Evolutionary conservation across 805 yeast species (phyloP).

Genomic region (Cyberlindnera amylophila): DNA sequence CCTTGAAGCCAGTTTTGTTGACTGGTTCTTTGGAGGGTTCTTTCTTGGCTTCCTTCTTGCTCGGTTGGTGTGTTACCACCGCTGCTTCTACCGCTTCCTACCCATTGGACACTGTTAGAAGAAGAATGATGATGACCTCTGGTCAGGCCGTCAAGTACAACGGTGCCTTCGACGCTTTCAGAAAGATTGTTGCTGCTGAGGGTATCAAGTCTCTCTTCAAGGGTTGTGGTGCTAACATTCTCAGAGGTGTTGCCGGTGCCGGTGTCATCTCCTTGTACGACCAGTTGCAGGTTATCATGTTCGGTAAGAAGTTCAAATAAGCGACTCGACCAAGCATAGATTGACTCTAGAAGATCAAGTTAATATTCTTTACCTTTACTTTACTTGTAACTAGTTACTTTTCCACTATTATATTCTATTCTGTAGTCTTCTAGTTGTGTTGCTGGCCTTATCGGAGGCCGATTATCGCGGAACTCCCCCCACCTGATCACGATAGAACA

Average conservation of each 20-base stretch:
- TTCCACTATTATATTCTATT: background rate
- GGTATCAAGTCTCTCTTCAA: conserved; percentile 92
- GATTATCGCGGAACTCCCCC: no score
- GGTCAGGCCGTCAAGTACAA: conserved; percentile 97
- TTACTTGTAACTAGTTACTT: conserved; percentile 4
- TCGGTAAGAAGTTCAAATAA: conserved; percentile 90
- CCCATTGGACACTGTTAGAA: conserved; percentile 98
- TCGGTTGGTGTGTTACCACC: conserved; percentile 98
- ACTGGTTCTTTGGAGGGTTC: conserved; percentile 93
- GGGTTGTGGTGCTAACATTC: conserved; percentile 99
- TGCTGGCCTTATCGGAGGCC: no score
- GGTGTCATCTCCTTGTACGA: conserved; percentile 98
- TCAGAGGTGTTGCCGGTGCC: conserved; percentile 99
- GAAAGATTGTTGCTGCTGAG: conserved; percentile 90
- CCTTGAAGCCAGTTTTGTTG: conserved; percentile 90
- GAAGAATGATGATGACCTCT: conserved; percentile 99
- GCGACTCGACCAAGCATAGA: conserved; percentile 21
- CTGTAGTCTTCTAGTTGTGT: background rate
- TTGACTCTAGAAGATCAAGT: conserved; percentile 56
- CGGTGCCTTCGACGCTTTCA: conserved; percentile 93
- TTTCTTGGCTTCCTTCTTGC: conserved; percentile 91
- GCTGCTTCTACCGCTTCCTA: conserved; percentile 98
- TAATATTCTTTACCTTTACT: conserved; percentile 15
- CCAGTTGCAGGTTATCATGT: conserved; percentile 89
- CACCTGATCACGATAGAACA: no score